Conservation (phyloP, 208 protist genomes). For the Crithidia expoeki region DNA sequence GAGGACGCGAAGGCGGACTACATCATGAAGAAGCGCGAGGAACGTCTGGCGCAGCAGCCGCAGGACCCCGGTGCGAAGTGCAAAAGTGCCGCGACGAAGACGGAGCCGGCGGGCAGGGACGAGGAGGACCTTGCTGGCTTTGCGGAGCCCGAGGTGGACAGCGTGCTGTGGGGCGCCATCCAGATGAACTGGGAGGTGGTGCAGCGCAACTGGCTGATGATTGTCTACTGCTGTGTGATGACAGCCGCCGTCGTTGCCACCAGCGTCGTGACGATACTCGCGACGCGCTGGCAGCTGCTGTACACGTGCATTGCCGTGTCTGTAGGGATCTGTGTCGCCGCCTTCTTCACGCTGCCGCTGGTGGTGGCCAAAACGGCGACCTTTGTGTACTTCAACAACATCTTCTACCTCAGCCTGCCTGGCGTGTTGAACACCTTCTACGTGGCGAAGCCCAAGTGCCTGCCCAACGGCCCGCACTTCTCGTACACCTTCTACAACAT, state of each 20-base stretch:
- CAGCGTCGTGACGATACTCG: constrained; percentile 36
- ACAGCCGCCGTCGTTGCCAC: constrained; percentile 35
- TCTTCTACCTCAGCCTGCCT: constrained; percentile 56
- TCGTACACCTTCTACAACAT: constrained; percentile 67
- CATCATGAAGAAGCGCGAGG: constrained; percentile 14
- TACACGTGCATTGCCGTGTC: constrained; percentile 34
- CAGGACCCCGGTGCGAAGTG: background rate
- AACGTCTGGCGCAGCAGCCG: constrained; percentile 5
- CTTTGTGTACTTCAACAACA: constrained; percentile 38
- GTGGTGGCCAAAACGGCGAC: constrained; percentile 41
- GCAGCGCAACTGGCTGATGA: constrained; percentile 33
- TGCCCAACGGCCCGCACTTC: constrained; percentile 74
- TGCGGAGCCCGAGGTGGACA: constrained; percentile 30
- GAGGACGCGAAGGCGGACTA: constrained; percentile 43
- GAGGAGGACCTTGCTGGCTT: constrained; percentile 19
- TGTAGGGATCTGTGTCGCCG: constrained; percentile 17
- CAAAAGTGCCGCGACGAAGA: background rate
- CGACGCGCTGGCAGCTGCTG: constrained; percentile 36
- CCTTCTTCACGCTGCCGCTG: constrained; percentile 42
- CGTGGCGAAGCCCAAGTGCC: constrained; percentile 43
- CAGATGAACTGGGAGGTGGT: constrained; percentile 42
- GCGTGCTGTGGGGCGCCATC: constrained; percentile 27
- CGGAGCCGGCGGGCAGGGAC: background rate
- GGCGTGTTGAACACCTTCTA: constrained; percentile 73
- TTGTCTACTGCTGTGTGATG: constrained; percentile 41